Evolutionary conservation across 2,329 filamentous ascomycete species (phyloP).

Genomic region (Colletotrichum tropicale): DNA sequence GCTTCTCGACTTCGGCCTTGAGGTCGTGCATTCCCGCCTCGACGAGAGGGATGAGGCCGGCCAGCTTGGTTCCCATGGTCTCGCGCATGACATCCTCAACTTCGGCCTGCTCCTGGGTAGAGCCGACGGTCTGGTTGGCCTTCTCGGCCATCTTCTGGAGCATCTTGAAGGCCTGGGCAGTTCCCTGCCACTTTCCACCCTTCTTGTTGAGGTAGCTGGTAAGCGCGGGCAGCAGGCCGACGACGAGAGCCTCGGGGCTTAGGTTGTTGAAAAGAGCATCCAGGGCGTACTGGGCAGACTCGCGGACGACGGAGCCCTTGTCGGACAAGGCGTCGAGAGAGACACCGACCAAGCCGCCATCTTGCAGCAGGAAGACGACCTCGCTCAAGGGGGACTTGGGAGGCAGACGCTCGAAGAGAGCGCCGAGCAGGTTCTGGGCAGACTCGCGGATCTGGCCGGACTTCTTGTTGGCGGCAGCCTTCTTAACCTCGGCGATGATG

Average conservation of each 20-base stretch:
- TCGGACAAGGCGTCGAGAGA: constrained; percentile 88
- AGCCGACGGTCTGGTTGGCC: constrained; percentile 82
- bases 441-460: constrained; percentile 83
- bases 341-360: constrained; percentile 72
- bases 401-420: constrained; percentile 90
- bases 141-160: constrained; percentile 95
- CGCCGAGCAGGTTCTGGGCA: constrained; percentile 92
- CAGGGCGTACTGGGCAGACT: constrained; percentile 92
- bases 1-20: constrained; percentile 87
- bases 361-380: constrained; percentile 80
- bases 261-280: constrained; percentile 85
- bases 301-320: constrained; percentile 86
- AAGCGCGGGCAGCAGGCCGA: constrained; percentile 80
- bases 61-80: constrained; percentile 86
- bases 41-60: constrained; percentile 86
- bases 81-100: constrained; percentile 91
- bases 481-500: constrained; percentile 60
- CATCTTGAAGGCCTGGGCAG: constrained; percentile 82
- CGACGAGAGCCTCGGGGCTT: constrained; percentile 80
- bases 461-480: constrained; percentile 94
- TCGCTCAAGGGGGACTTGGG: constrained; percentile 79
- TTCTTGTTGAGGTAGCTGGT: constrained; percentile 78
- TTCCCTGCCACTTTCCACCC: constrained; percentile 97
- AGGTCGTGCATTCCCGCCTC: constrained; percentile 96
- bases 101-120: constrained; percentile 79